phyloP scores from a whole-genome alignment of 257 asterid species.

The Gentiana macrophylla region DNA sequence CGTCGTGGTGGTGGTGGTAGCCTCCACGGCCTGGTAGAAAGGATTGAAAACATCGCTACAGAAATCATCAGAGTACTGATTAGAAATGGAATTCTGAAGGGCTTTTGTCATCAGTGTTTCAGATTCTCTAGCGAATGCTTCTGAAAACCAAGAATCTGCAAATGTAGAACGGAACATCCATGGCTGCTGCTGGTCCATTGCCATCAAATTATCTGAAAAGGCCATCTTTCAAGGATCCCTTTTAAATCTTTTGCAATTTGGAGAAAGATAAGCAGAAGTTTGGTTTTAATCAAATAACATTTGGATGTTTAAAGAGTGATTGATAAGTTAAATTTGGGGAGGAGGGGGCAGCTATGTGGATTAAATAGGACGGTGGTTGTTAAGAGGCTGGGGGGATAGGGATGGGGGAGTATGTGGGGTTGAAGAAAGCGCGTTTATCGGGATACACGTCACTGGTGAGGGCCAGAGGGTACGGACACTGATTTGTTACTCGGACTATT shows the following conservation, averaged over 20 bases:
- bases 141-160: conserved; percentile 52
- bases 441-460: conserved; percentile 54
- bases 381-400: background rate
- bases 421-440: conserved; percentile 53
- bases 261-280: background rate
- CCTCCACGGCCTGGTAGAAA: conserved; percentile 17
- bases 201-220: conserved; percentile 40
- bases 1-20: background rate
- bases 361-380: conserved; percentile 7
- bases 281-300: background rate
- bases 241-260: background rate
- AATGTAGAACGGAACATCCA: conserved; percentile 49
- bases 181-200: conserved; percentile 34
- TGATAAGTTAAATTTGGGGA: background rate
- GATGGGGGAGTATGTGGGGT: conserved; percentile 12
- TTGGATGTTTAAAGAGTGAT: background rate
- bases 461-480: conserved; percentile 36
- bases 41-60: conserved; percentile 31
- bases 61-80: conserved; percentile 20
- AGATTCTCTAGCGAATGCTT: conserved; percentile 37
- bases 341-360: background rate
- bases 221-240: conserved; percentile 27
- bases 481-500: background rate
- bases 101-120: conserved; percentile 44
- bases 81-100: conserved; percentile 37